These are phyloP conservation scores for Globisporangium takayamanum DNA, from an alignment of 352 stramenopile genomes.

Conservation along the genomic window DNA sequence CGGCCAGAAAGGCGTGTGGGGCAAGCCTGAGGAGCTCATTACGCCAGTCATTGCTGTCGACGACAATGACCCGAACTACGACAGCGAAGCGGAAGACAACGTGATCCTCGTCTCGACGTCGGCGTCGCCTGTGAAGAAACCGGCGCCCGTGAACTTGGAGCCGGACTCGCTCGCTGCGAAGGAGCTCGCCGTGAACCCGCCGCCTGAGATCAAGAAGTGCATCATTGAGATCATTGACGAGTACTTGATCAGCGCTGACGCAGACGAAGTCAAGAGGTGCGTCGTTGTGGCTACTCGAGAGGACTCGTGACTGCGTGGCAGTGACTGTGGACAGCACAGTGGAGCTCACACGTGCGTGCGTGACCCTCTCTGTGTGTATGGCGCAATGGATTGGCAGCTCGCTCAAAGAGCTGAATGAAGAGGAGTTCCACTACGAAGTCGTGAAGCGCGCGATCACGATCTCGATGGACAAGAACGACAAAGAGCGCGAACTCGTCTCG, in stretches of 20 bases:
- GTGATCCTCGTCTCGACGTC: constrained; percentile 77
- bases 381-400: constrained; percentile 24
- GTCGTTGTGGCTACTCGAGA: constrained; percentile 1
- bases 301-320: background rate
- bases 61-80: constrained; percentile 91
- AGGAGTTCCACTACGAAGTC: constrained; percentile 87
- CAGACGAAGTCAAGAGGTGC: constrained; percentile 82
- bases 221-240: constrained; percentile 87
- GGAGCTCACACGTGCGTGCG: background rate
- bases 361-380: background rate
- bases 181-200: constrained; percentile 64
- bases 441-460: constrained; percentile 95
- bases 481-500: constrained; percentile 90
- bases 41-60: constrained; percentile 64
- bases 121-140: constrained; percentile 35
- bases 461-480: constrained; percentile 91
- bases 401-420: constrained; percentile 57
- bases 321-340: background rate
- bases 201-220: constrained; percentile 86
- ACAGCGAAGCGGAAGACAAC: constrained; percentile 89
- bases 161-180: constrained; percentile 66
- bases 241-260: constrained; percentile 86
- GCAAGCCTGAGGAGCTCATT: constrained; percentile 70
- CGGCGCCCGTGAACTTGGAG: constrained; percentile 41
- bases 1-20: constrained; percentile 81